Percentiles rank a stretch among this genome's conserved stretches.
phyloP scores from a whole-genome alignment of 2,329 filamentous ascomycete genomes.

The Scedosporium boydii region DNA sequence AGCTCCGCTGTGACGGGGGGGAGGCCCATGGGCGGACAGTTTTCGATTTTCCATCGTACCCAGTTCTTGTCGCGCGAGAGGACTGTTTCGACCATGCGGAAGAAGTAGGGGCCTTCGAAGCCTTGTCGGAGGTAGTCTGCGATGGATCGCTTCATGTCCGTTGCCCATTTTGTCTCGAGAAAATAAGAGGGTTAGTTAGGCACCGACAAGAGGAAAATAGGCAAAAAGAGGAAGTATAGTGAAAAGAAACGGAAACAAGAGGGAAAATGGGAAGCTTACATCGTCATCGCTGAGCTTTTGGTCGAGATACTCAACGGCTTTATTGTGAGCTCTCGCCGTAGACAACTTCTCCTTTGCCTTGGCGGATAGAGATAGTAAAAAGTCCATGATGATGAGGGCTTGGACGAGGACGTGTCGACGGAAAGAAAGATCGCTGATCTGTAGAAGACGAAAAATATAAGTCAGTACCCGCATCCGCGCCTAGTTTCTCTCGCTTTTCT shows the following conservation, averaged over 20 bases:
- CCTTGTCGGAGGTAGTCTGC: constrained; percentile 75
- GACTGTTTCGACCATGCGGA: constrained; percentile 93
- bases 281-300: constrained; percentile 75
- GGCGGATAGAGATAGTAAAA: constrained; percentile 80
- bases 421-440: constrained; percentile 92
- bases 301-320: constrained; percentile 73
- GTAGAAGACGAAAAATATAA: constrained; percentile 5
- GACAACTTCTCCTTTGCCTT: constrained; percentile 72
- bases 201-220: neutral
- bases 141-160: constrained; percentile 67
- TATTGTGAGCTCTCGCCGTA: constrained; percentile 60
- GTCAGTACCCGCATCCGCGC: neutral
- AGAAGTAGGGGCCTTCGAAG: constrained; percentile 82
- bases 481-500: neutral
- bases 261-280: constrained; percentile 38
- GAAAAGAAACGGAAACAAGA: neutral
- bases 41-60: constrained; percentile 97
- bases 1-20: constrained; percentile 59
- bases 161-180: constrained; percentile 69
- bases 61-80: constrained; percentile 95
- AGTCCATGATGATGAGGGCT: constrained; percentile 88
- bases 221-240: neutral
- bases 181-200: constrained; percentile 8
- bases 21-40: constrained; percentile 77
- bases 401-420: constrained; percentile 91